These are phyloP conservation scores for Geotrichum klebahnii DNA, from an alignment of 1,139 yeast species.

Conservation along the genomic window DNA sequence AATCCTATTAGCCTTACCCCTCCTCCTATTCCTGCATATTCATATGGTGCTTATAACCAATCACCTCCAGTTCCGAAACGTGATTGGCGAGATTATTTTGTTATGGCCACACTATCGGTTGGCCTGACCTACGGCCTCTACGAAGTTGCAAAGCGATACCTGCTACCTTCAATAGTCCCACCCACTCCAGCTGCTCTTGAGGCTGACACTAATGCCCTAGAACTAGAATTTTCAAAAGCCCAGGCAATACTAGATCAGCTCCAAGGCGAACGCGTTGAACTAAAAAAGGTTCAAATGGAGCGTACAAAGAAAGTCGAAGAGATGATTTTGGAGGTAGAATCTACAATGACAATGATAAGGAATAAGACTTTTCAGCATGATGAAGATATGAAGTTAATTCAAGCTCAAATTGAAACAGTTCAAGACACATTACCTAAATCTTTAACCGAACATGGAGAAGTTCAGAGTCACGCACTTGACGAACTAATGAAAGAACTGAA, in stretches of 20 bases:
- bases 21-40: constrained; percentile 27
- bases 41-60: constrained; percentile 38
- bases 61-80: constrained; percentile 82
- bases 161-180: constrained; percentile 78
- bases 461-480: constrained; percentile 53
- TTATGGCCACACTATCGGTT: constrained; percentile 96
- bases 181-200: constrained; percentile 78
- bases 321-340: constrained; percentile 64
- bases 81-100: constrained; percentile 93
- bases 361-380: constrained; percentile 70
- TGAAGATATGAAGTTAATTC: constrained; percentile 74
- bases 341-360: constrained; percentile 60
- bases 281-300: constrained; percentile 59
- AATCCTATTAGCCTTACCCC: constrained; percentile 20
- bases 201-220: constrained; percentile 75
- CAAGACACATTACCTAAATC: constrained; percentile 68
- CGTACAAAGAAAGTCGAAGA: constrained; percentile 64
- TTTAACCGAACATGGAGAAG: constrained; percentile 52
- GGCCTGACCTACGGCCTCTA: constrained; percentile 86
- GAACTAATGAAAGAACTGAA: constrained; percentile 59
- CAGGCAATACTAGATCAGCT: constrained; percentile 72
- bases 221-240: constrained; percentile 74
- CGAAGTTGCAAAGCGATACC: constrained; percentile 70
- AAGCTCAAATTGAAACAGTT: constrained; percentile 73
- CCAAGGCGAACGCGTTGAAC: constrained; percentile 64